Conservation (phyloP, 768 basidiomycete genomes). For the Boletus vinaceobasis region DNA sequence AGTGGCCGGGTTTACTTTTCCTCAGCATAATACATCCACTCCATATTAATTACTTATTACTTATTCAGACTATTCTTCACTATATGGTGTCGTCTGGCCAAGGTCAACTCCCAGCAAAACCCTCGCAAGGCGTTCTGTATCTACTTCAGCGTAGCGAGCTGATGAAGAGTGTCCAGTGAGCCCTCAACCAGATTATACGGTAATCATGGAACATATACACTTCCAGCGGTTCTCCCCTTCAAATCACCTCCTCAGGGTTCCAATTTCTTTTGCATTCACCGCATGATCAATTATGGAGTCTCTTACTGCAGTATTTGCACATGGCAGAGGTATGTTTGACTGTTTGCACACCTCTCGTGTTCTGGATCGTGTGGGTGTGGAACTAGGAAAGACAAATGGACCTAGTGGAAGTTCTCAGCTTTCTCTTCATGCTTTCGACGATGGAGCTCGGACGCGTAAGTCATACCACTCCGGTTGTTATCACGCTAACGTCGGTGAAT, state of each 20-base stretch:
- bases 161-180: conserved; percentile 73
- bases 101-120: conserved; percentile 69
- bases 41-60: not conserved
- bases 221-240: conserved; percentile 51
- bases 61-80: conserved; percentile 81
- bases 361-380: conserved; percentile 11
- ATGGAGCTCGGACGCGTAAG: conserved; percentile 89
- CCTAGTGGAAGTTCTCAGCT: conserved; percentile 87
- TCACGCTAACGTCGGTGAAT: not conserved
- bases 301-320: conserved; percentile 85
- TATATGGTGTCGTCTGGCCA: conserved; percentile 95
- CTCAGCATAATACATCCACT: no score
- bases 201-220: not conserved
- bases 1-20: conserved; percentile 14
- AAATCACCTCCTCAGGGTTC: conserved; percentile 93
- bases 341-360: conserved; percentile 1
- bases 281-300: conserved; percentile 92
- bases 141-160: conserved; percentile 81
- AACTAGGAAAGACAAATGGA: conserved; percentile 83
- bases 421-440: conserved; percentile 95
- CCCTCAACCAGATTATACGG: conserved; percentile 1
- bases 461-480: not conserved
- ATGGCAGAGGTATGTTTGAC: conserved; percentile 65
- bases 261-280: conserved; percentile 95
- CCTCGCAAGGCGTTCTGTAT: conserved; percentile 80